A percentile compares a stretch with the other conserved stretches of the same genome.
Evolutionary conservation across 164 flowering plant genomes (phyloP).

Genomic region (Protea cynaroides): DNA sequence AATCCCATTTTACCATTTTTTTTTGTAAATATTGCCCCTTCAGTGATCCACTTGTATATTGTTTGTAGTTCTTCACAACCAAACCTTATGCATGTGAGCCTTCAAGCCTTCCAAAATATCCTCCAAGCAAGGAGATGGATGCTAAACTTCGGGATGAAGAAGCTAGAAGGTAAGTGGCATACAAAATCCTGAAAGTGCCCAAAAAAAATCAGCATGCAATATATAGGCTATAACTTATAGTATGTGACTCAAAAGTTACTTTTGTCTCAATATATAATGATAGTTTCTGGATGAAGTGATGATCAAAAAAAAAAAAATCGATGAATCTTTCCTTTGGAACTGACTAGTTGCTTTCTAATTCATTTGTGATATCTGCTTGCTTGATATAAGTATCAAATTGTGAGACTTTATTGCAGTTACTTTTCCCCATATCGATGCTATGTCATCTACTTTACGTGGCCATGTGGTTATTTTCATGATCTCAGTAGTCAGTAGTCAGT

Average conservation of each 20-base stretch:
- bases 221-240: too few species aligned
- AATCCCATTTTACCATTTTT: neutral
- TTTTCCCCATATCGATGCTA: too few species aligned
- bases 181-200: too few species aligned
- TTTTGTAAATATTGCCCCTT: neutral
- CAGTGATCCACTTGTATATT: constrained; percentile 1
- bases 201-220: too few species aligned
- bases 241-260: too few species aligned
- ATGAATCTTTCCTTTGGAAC: neutral
- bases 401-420: neutral
- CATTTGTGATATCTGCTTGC: neutral
- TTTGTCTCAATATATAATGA: too few species aligned
- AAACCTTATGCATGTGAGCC: constrained; percentile 92
- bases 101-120: constrained; percentile 87
- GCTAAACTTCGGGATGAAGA: constrained; percentile 92
- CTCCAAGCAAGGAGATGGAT: constrained; percentile 98
- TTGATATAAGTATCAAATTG: neutral
- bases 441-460: too few species aligned
- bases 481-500: too few species aligned
- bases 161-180: constrained; percentile 60
- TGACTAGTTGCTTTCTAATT: neutral
- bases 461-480: too few species aligned
- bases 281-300: too few species aligned
- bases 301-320: too few species aligned
- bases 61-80: constrained; percentile 67